Evolutionary conservation across 306 rosid genomes (phyloP).

Genomic region (Sechiopsis laciniata): DNA sequence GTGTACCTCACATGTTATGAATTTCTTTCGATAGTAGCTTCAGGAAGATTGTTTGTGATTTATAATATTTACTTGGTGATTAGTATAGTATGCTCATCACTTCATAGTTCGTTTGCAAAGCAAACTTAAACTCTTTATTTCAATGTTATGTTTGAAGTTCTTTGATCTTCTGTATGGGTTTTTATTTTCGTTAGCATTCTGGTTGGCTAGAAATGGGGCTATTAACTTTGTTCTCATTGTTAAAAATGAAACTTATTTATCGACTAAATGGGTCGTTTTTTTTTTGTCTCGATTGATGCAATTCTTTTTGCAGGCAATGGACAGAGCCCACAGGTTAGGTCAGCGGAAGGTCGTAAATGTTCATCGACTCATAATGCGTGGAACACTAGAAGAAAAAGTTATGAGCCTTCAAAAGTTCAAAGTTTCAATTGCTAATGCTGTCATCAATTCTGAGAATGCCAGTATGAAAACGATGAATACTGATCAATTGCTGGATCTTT

Average conservation of each 20-base stretch:
- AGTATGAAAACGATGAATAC: slow-evolving; percentile 99
- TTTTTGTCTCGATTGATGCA: neutral
- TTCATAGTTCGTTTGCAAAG: too few relatives aligned
- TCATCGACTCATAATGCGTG: slow-evolving; percentile 97
- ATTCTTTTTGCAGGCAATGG: slow-evolving; percentile 67
- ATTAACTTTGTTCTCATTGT: neutral
- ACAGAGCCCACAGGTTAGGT: slow-evolving; percentile 95
- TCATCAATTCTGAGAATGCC: slow-evolving; percentile 87
- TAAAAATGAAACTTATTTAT: neutral
- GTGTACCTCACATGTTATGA: too few relatives aligned
- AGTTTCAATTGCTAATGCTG: slow-evolving; percentile 85
- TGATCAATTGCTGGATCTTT: slow-evolving; percentile 91
- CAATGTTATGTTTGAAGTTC: too few relatives aligned
- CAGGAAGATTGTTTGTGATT: too few relatives aligned
- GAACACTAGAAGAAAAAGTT: slow-evolving; percentile 94
- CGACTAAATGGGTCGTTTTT: neutral
- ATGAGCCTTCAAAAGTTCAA: slow-evolving; percentile 92
- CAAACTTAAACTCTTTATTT: too few relatives aligned
- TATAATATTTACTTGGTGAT: too few relatives aligned
- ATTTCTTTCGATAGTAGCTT: too few relatives aligned
- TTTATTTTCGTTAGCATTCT: too few relatives aligned
- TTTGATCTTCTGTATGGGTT: too few relatives aligned
- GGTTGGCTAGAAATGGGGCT: too few relatives aligned
- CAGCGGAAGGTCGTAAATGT: slow-evolving; percentile 90
- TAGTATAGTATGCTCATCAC: too few relatives aligned